Conservation (phyloP, 2,329 filamentous ascomycete genomes). For the Xylariaceae sp. region DNA sequence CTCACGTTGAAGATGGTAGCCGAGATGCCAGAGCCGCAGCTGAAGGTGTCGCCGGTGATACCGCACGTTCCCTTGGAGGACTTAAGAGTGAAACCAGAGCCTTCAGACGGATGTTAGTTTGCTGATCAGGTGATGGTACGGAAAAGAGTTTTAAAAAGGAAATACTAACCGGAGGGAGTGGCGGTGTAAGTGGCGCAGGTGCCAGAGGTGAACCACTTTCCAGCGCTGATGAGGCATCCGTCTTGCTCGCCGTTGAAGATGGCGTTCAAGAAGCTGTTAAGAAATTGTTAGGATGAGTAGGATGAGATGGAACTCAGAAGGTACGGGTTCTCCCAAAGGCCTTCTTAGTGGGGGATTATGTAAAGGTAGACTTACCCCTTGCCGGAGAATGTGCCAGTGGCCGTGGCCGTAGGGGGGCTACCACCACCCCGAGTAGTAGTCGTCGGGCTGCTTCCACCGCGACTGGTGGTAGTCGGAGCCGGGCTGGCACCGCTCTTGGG, state of each 20-base stretch:
- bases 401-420: constrained; percentile 32
- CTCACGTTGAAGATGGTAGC: constrained; percentile 20
- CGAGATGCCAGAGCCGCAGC: constrained; percentile 45
- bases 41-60: constrained; percentile 47
- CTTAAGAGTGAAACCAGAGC: constrained; percentile 48
- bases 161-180: constrained; percentile 31
- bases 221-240: constrained; percentile 63
- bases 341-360: background rate
- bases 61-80: constrained; percentile 56
- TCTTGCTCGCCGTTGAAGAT: constrained; percentile 40
- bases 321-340: too few species aligned
- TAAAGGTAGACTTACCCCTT: constrained; percentile 31
- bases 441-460: constrained; percentile 16
- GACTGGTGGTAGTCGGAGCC: constrained; percentile 27
- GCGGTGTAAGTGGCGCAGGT: constrained; percentile 63
- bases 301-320: background rate
- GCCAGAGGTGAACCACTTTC: constrained; percentile 62
- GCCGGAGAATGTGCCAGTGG: constrained; percentile 40
- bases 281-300: background rate
- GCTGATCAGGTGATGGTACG: background rate
- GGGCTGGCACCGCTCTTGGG: constrained; percentile 42
- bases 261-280: constrained; percentile 49
- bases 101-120: constrained; percentile 9
- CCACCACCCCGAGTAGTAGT: constrained; percentile 29
- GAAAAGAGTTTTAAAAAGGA: background rate